Evolutionary conservation across 768 basidiomycete genomes (phyloP).

Genomic region (Naganishia kalamii): DNA sequence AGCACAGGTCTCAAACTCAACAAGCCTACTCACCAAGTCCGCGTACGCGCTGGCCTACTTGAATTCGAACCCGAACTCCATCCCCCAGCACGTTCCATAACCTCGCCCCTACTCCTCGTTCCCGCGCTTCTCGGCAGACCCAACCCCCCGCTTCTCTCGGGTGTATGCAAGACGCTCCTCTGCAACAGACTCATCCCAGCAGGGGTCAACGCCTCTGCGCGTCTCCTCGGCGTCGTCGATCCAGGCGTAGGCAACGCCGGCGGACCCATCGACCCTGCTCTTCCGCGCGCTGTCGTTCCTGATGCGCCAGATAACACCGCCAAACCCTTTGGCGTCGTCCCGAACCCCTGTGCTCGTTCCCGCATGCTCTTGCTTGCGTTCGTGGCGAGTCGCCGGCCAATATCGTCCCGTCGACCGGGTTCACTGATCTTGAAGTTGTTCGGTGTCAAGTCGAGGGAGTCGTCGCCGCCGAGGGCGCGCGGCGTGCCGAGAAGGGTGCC

Average conservation of each 20-base stretch:
- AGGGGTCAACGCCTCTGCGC: constrained; percentile 74
- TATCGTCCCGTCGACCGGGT: constrained; percentile 68
- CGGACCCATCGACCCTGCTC: constrained; percentile 23
- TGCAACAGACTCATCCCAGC: constrained; percentile 72
- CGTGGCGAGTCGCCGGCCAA: constrained; percentile 74
- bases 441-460: constrained; percentile 50
- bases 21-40: not conserved
- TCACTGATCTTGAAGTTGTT: constrained; percentile 66
- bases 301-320: not conserved
- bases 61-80: constrained; percentile 7
- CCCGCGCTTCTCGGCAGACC: constrained; percentile 43
- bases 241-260: constrained; percentile 20
- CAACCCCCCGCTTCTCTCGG: constrained; percentile 24
- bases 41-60: not conserved
- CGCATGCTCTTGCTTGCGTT: constrained; percentile 75
- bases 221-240: constrained; percentile 65
- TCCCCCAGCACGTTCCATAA: constrained; percentile 50
- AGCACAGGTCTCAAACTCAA: too few species aligned
- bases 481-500: constrained; percentile 89
- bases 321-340: constrained; percentile 12
- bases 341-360: constrained; percentile 40
- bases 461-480: constrained; percentile 56
- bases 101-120: constrained; percentile 61
- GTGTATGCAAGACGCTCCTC: constrained; percentile 24
- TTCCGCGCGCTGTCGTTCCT: not conserved